Evolutionary conservation across 1,284 basidiomycete genomes (phyloP).

Genomic region (Cryptococcus sp.): DNA sequence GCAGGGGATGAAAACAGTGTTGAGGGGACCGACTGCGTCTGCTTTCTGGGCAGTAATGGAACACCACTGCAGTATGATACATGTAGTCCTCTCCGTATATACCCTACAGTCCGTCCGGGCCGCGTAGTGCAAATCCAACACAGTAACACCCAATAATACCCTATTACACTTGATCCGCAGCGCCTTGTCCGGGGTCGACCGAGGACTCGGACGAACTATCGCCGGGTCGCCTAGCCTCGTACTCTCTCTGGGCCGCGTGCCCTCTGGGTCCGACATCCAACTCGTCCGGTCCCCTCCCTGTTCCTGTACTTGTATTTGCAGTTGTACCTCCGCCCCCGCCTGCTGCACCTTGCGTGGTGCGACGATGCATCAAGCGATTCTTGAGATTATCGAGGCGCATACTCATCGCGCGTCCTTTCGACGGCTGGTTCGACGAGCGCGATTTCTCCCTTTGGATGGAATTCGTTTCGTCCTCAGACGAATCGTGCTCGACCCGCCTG

Average conservation of each 20-base stretch:
- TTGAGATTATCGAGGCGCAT: neutral
- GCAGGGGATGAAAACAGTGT: no score
- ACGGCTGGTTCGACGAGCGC: neutral
- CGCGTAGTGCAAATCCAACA: no score
- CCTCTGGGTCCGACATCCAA: constrained; percentile 40
- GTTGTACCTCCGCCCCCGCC: no score
- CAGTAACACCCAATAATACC: no score
- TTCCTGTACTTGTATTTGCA: neutral
- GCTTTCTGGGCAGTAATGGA: no score
- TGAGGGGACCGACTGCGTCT: no score
- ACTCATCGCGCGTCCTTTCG: neutral
- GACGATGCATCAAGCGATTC: neutral
- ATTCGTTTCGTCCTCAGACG: constrained; percentile 17
- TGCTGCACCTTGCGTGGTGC: neutral
- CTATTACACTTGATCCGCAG: no score
- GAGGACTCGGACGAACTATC: constrained; percentile 17
- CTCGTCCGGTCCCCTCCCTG: constrained; percentile 39
- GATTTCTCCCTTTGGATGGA: neutral
- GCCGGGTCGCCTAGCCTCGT: constrained; percentile 45
- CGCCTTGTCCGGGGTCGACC: no score
- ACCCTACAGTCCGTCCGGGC: no score
- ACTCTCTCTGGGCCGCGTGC: constrained; percentile 40
- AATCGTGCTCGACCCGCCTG: constrained; percentile 30
- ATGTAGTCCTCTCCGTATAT: no score
- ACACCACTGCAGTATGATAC: no score